Evolutionary conservation across 148 eudicot genomes (phyloP).

Genomic region (Vaccinium darrowii): DNA sequence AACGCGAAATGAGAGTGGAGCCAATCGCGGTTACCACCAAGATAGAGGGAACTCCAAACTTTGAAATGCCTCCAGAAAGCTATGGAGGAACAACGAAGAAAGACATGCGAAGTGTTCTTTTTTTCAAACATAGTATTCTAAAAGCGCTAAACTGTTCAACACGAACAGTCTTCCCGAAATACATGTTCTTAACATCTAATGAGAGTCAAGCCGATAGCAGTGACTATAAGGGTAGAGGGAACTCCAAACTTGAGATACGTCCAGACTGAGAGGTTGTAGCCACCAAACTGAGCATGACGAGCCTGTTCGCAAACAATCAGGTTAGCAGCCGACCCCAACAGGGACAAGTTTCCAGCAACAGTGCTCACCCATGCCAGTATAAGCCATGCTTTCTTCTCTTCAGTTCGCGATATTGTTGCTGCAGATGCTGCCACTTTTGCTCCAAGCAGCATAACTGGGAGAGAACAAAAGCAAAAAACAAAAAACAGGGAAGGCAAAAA

Average conservation of each 20-base stretch:
- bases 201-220: constrained; percentile 60
- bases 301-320: constrained; percentile 56
- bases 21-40: no score
- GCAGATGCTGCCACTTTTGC: constrained; percentile 72
- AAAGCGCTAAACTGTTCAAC: neutral
- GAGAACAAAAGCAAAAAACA: no score
- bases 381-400: constrained; percentile 35
- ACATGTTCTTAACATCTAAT: constrained; percentile 24
- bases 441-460: constrained; percentile 52
- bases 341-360: constrained; percentile 30
- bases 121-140: no score
- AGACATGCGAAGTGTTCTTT: neutral
- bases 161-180: neutral
- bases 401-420: constrained; percentile 47
- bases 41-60: no score
- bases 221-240: constrained; percentile 75
- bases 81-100: neutral
- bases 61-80: neutral
- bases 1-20: no score
- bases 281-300: constrained; percentile 46
- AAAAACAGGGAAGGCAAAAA: neutral
- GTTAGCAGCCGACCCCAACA: constrained; percentile 35
- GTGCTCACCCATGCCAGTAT: constrained; percentile 38
- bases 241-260: constrained; percentile 74
- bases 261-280: constrained; percentile 68